Conservation (phyloP, 352 stramenopile genomes). For the Phytophthora pini region DNA sequence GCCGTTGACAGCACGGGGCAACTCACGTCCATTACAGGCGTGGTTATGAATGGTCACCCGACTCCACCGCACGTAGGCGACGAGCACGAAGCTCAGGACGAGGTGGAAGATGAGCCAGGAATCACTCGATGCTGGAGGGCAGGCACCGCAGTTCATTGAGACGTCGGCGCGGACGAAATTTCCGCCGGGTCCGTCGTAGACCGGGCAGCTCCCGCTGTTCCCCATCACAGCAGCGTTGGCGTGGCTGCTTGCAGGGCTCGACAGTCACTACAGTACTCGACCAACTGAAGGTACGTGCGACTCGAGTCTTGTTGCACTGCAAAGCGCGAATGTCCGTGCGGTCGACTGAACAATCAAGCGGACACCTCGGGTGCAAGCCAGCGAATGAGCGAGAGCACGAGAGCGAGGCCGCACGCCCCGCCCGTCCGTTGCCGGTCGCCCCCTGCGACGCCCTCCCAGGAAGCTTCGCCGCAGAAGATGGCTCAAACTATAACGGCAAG, state of each 20-base stretch:
- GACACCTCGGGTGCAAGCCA: constrained; percentile 25
- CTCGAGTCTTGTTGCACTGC: constrained; percentile 15
- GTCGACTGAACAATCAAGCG: constrained; percentile 14
- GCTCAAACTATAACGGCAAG: constrained; percentile 33
- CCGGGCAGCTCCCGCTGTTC: constrained; percentile 23
- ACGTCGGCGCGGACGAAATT: constrained; percentile 37
- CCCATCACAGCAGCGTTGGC: constrained; percentile 17
- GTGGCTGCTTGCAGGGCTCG: background rate
- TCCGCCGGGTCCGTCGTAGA: constrained; percentile 25
- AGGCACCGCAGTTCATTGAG: constrained; percentile 26
- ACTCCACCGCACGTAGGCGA: constrained; percentile 51
- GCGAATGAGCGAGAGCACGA: constrained; percentile 26
- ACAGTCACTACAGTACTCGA: constrained; percentile 1
- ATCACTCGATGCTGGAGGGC: constrained; percentile 14
- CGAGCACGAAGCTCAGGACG: constrained; percentile 49
- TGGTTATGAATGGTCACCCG: constrained; percentile 39
- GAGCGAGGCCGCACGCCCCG: constrained; percentile 5
- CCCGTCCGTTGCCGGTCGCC: constrained; percentile 25
- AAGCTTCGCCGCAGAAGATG: constrained; percentile 34
- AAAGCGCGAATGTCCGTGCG: constrained; percentile 20
- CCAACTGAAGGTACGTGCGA: constrained; percentile 10
- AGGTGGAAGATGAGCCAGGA: constrained; percentile 49
- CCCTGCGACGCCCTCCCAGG: constrained; percentile 27
- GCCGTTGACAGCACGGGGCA: constrained; percentile 27
- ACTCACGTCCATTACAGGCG: constrained; percentile 23